Conservation (phyloP, 1,139 yeast genomes). For the Nadsonia starkeyi-henricii region DNA sequence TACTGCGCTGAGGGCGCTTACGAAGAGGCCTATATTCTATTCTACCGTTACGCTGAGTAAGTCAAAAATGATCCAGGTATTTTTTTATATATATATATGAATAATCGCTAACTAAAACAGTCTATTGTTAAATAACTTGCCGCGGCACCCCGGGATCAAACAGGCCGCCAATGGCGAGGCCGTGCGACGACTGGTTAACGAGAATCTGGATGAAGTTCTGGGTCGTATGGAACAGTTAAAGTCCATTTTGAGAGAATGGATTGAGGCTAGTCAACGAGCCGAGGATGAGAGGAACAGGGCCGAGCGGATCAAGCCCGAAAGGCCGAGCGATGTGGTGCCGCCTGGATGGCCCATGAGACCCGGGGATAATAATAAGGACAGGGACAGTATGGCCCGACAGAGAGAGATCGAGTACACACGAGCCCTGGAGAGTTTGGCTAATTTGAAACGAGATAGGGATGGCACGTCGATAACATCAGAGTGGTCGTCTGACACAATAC, state of each 20-base stretch:
- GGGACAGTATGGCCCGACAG: background rate
- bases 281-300: slow-evolving; percentile 6
- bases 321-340: slow-evolving; percentile 8
- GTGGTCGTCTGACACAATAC: background rate
- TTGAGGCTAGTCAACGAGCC: slow-evolving; percentile 15
- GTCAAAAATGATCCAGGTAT: slow-evolving; percentile 3
- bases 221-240: slow-evolving; percentile 28
- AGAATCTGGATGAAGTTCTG: slow-evolving; percentile 23
- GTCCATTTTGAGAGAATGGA: slow-evolving; percentile 21
- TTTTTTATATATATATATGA: background rate
- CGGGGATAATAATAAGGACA: background rate
- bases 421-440: background rate
- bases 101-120: slow-evolving; percentile 5
- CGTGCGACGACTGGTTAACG: slow-evolving; percentile 15
- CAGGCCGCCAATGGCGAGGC: slow-evolving; percentile 14
- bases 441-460: background rate
- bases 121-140: slow-evolving; percentile 32
- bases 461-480: background rate
- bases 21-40: slow-evolving; percentile 36
- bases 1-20: slow-evolving; percentile 28
- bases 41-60: slow-evolving; percentile 33
- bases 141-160: slow-evolving; percentile 30
- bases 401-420: background rate
- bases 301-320: slow-evolving; percentile 4
- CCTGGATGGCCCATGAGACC: too few species aligned